Evolutionary conservation across 352 stramenopile genomes (phyloP), one percentile per base, ranked within the genome.

Genomic region (Globisporangium acanthophoron): DNA sequence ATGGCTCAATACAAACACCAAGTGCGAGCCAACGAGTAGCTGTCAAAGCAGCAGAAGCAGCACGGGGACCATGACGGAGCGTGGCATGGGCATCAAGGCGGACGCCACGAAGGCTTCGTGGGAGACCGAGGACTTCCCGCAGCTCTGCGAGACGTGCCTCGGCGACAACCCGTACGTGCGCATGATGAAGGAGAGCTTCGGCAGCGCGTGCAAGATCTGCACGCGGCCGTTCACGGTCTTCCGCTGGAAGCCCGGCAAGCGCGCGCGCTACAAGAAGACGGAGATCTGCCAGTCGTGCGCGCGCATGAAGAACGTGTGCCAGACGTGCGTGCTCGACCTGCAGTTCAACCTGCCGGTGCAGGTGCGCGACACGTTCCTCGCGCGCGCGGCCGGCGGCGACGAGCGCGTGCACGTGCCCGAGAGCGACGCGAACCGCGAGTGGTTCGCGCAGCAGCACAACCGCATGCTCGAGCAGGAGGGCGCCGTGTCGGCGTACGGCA

Each of bases 291-390:
- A 98, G 58, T 97, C 83, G 16, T 99, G 97, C 73, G 92, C 97
- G n/a, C 95, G 97, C 69, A 96, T 98, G 67, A 99, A 99, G 75
- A 99, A 99, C 76, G 95, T 99, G 6, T 99, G 97, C 73, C 97
- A 99, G 80, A 97, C 96, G 0, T 99, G 97, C 59, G 95, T 99
- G 48, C 89, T 99, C 53, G 97, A 99, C 75, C 75, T 99, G 62
- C 94, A 98, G 71, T 99, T 98, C 70, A 97, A 98, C 69, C 71
- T 98, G 40, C 93, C 93, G 0, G 94, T 98, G 50, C 90, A 97
- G 65, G 92, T 98, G 50, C 82, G 95, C 27, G 95, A 98, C 71
- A 73, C 88, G 41, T 87, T 98, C 55, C 65, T 95, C 61, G 74
- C 80, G 12, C 75, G 63, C 21, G 80, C 76, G 29, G 57, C 73